Conservation (phyloP, 2,329 filamentous ascomycete genomes). For the Fusarium sp. region DNA sequence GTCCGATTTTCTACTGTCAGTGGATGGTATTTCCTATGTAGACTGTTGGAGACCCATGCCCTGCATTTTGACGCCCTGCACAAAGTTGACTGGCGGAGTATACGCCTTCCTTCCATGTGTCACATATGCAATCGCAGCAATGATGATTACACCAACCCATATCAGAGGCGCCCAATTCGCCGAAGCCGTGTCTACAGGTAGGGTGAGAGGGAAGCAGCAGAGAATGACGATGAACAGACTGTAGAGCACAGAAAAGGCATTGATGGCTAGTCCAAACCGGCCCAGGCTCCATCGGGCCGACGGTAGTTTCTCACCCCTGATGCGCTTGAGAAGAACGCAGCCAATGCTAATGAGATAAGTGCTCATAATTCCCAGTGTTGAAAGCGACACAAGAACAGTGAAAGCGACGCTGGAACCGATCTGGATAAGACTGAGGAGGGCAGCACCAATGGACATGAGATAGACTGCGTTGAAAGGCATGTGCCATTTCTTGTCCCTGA, state of each 20-base stretch:
- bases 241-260: conserved; percentile 28
- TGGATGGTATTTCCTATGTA: not conserved
- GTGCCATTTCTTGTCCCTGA: conserved; percentile 32
- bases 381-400: conserved; percentile 19
- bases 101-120: conserved; percentile 14
- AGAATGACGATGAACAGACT: conserved; percentile 34
- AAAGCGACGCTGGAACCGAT: conserved; percentile 31
- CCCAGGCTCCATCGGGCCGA: conserved; percentile 28
- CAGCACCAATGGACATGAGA: conserved; percentile 31
- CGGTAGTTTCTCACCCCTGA: conserved; percentile 23
- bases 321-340: conserved; percentile 29
- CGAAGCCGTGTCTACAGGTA: conserved; percentile 21
- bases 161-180: conserved; percentile 34
- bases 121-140: conserved; percentile 17
- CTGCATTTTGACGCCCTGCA: conserved; percentile 21
- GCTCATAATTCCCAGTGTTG: conserved; percentile 29
- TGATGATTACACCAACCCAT: conserved; percentile 26
- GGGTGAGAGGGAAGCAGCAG: conserved; percentile 23
- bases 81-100: conserved; percentile 30
- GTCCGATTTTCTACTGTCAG: not conserved
- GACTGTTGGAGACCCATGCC: conserved; percentile 24
- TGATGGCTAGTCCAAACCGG: conserved; percentile 15
- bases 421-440: conserved; percentile 23
- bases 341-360: conserved; percentile 34
- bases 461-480: conserved; percentile 33